A percentile compares a stretch with the other conserved stretches of the same genome.
phyloP scores from a whole-genome alignment of 305 asterid species.

The Solanum hybrid region DNA sequence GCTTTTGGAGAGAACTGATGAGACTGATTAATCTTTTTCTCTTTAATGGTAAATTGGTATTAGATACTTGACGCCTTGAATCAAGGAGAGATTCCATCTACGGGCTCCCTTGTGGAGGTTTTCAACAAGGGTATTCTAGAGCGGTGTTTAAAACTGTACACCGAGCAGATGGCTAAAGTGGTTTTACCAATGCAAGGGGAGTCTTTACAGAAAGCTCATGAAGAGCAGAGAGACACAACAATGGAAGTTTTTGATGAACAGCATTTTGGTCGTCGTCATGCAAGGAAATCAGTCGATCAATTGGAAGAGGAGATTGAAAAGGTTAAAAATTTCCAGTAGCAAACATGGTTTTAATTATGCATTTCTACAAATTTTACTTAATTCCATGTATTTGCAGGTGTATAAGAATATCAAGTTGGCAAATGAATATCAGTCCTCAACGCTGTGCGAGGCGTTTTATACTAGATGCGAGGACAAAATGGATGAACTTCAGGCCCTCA shows the following conservation, averaged over 20 bases:
- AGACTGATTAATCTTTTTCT: neutral
- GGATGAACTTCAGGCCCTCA: constrained; percentile 92
- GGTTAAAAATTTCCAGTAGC: constrained; percentile 25
- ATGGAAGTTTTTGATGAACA: constrained; percentile 71
- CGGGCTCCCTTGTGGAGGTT: constrained; percentile 93
- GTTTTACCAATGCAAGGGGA: constrained; percentile 53
- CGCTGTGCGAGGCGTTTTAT: constrained; percentile 72
- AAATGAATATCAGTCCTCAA: constrained; percentile 81
- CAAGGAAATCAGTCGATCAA: constrained; percentile 72
- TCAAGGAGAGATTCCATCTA: constrained; percentile 96
- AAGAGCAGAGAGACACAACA: constrained; percentile 48
- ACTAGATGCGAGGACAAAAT: constrained; percentile 83
- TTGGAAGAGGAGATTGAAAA: constrained; percentile 70
- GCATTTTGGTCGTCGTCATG: constrained; percentile 92
- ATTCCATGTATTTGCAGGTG: constrained; percentile 39
- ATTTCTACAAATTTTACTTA: constrained; percentile 12
- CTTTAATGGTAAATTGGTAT: constrained; percentile 7
- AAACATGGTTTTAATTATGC: neutral
- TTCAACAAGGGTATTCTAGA: constrained; percentile 87
- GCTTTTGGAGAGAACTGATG: neutral
- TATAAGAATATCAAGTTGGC: constrained; percentile 53
- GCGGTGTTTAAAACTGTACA: constrained; percentile 61
- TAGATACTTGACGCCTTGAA: constrained; percentile 97
- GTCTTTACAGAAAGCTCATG: constrained; percentile 56
- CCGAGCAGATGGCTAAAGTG: constrained; percentile 38